Conservation (phyloP, 495 filamentous ascomycete species). For the Aspergillus saccharolyticus region DNA sequence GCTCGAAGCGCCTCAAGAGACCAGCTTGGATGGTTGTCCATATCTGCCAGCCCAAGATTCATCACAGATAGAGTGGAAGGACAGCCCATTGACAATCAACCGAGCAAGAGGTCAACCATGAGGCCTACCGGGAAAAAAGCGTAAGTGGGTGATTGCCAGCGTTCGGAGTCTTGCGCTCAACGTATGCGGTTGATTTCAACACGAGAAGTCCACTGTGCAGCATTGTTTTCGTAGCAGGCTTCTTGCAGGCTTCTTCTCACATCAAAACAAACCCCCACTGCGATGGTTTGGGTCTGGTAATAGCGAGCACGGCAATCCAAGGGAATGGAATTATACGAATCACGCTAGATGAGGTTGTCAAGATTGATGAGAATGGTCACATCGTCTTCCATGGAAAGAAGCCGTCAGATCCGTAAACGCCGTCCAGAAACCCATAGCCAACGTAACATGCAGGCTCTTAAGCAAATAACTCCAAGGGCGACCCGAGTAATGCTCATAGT, state of each 20-base stretch:
- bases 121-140: background rate
- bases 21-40: background rate
- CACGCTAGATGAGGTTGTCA: slow-evolving; percentile 43
- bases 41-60: background rate
- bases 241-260: background rate
- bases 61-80: background rate
- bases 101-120: background rate
- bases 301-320: slow-evolving; percentile 23
- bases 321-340: slow-evolving; percentile 31
- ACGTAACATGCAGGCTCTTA: slow-evolving; percentile 34
- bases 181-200: background rate
- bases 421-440: slow-evolving; percentile 36
- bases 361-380: slow-evolving; percentile 39
- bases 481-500: slow-evolving; percentile 35
- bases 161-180: background rate
- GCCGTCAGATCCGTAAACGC: slow-evolving; percentile 45
- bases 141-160: background rate
- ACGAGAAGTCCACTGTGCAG: background rate
- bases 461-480: slow-evolving; percentile 35
- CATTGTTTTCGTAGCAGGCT: background rate
- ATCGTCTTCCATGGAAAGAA: slow-evolving; percentile 36
- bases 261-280: background rate
- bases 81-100: background rate
- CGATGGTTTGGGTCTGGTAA: slow-evolving; percentile 10
- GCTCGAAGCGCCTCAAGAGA: background rate